phyloP scores from a whole-genome alignment of 495 filamentous ascomycete genomes.

The Terfezia claveryi region DNA sequence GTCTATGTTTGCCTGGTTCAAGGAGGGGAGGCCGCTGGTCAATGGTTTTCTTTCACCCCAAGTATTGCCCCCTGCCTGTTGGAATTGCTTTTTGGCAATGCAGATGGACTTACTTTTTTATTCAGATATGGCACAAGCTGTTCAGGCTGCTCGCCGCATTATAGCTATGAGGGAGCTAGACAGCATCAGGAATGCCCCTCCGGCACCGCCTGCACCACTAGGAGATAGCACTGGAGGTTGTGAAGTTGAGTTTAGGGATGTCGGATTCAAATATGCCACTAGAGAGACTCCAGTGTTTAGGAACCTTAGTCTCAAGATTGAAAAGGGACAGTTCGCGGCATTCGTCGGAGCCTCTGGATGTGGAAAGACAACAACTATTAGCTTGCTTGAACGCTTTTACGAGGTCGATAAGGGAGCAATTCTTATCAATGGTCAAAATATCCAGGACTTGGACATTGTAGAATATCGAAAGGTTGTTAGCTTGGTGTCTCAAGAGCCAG shows the following conservation, averaged over 20 bases:
- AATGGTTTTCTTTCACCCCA: slow-evolving; percentile 5
- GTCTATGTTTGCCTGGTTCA: slow-evolving; percentile 21
- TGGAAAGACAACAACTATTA: slow-evolving; percentile 49
- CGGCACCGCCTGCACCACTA: neutral
- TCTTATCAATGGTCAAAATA: slow-evolving; percentile 27
- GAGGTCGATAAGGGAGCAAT: slow-evolving; percentile 23
- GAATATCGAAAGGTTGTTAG: slow-evolving; percentile 34
- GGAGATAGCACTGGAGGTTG: slow-evolving; percentile 22
- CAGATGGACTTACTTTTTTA: neutral
- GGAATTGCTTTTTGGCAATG: neutral
- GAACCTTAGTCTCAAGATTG: slow-evolving; percentile 32
- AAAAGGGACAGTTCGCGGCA: slow-evolving; percentile 42
- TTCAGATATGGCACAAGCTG: slow-evolving; percentile 4
- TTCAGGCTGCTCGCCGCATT: slow-evolving; percentile 5
- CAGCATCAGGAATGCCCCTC: neutral
- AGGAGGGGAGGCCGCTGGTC: slow-evolving; percentile 16
- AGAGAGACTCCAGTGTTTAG: slow-evolving; percentile 30
- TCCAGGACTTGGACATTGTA: slow-evolving; percentile 25
- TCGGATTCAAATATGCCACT: slow-evolving; percentile 38
- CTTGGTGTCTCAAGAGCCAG: slow-evolving; percentile 37
- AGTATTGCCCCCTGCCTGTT: neutral
- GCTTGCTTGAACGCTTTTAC: slow-evolving; percentile 36
- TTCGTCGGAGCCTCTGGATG: slow-evolving; percentile 51
- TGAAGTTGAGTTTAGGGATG: slow-evolving; percentile 32
- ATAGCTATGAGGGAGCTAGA: slow-evolving; percentile 1